Evolutionary conservation across 345 rosid species (phyloP), one percentile per base, ranked within the genome.

Genomic region (Kandelia obovata): DNA sequence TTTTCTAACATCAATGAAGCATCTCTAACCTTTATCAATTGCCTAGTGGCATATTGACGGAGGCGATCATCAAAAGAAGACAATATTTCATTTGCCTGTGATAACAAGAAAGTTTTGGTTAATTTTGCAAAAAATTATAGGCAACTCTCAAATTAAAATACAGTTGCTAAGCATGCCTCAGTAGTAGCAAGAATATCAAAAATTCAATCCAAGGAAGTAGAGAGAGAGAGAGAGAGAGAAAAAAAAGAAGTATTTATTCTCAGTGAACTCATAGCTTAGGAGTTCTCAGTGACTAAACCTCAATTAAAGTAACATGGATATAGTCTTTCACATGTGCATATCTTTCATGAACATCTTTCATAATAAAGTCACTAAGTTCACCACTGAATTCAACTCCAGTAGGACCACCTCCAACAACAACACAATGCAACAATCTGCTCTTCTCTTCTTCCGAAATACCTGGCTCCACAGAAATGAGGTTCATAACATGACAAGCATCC

Each of bases 331-430:
- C 97, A 65, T 95, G 96, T 6, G 89, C 78, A 64, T 95, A 90
- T 86, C 92, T 77, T 76, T 95, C 85, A 53, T 73, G 92, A 82
- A 90, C 99, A 82, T 95, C 99, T 70, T 62, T 88, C 82, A 61
- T 83, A 58, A 95, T 92, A 71, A 95, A 95, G 73, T 95, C 99
- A 79, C 99, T 90, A 39, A 92, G 85, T 71, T 95, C 97, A 56
- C 99, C 99, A 30, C 98, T 95, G 77, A 95, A 95, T 85, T 92
- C 99, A 32, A 95, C 97, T 34, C 99, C 97, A 0, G 99, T 95
- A 2, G 99, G 97, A 65, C 97, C 97, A 70, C 96, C 99, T 77
- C 99, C 99, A 5, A 95, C 99, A 55, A 95, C 97, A 70, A 95
- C 96, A 72, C 96, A 92, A 67, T 89, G 97, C 49, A 92, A 79